Conservation (phyloP, 441 rosid genomes). For the Euphorbia celastroides region DNA sequence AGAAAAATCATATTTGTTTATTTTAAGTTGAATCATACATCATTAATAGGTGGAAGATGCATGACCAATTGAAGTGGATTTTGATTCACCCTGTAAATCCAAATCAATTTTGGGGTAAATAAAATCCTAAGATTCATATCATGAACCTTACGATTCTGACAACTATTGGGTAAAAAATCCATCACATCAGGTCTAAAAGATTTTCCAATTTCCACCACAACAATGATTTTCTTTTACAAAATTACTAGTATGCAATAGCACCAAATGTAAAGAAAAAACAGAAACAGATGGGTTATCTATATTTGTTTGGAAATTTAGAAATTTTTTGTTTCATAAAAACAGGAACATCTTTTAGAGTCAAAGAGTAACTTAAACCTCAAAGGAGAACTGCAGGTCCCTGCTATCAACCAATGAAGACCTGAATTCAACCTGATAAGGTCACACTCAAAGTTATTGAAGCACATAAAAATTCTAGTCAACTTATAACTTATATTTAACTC, state of each 20-base stretch:
- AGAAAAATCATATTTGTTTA: no score
- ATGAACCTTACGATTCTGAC: no score
- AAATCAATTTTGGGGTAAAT: no score
- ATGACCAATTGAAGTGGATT: no score
- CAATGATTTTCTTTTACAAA: background rate
- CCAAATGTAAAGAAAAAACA: background rate
- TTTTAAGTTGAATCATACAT: no score
- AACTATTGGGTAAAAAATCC: background rate
- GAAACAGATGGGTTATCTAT: background rate
- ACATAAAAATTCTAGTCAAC: conserved; percentile 5
- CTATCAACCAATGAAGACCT: conserved; percentile 58
- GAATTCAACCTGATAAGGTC: conserved; percentile 69
- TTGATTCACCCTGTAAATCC: no score
- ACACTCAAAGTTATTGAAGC: conserved; percentile 3
- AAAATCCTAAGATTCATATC: no score
- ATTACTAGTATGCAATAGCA: background rate
- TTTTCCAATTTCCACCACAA: no score
- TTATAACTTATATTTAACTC: conserved; percentile 1
- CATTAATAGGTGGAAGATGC: no score
- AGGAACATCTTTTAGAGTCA: conserved; percentile 14
- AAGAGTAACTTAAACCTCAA: conserved; percentile 55
- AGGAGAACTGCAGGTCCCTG: conserved; percentile 66
- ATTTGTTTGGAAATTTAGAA: background rate
- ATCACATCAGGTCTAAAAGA: background rate
- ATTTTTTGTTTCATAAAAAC: conserved; percentile 2